These are phyloP conservation scores for Phytophthora sansomeana DNA, from an alignment of 352 stramenopile genomes.

Conservation along the genomic window DNA sequence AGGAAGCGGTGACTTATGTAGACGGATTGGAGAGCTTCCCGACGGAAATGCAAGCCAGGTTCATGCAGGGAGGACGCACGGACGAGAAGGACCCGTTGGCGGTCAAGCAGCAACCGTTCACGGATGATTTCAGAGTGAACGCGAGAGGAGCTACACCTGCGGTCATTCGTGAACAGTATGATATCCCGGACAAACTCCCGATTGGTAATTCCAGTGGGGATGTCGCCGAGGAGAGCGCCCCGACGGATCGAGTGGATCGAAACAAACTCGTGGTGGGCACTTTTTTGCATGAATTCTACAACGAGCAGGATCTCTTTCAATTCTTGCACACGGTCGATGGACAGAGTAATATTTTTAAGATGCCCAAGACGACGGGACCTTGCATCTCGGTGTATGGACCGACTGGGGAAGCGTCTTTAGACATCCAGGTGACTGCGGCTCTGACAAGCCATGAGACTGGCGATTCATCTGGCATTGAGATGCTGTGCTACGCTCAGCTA, in stretches of 20 bases:
- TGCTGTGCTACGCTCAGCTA: conserved; percentile 70
- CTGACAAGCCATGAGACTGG: conserved; percentile 52
- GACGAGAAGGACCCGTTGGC: conserved; percentile 48
- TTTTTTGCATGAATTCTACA: conserved; percentile 80
- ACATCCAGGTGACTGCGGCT: conserved; percentile 64
- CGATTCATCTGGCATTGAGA: conserved; percentile 45
- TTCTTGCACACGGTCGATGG: conserved; percentile 46
- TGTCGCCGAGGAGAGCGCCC: conserved; percentile 13
- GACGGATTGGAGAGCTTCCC: conserved; percentile 81
- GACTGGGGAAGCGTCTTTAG: conserved; percentile 76
- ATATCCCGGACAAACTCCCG: conserved; percentile 43
- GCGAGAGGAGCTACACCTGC: conserved; percentile 45
- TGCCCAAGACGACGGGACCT: conserved; percentile 48
- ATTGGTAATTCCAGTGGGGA: conserved; percentile 12
- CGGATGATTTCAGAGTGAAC: conserved; percentile 16
- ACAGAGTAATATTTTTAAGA: conserved; percentile 4
- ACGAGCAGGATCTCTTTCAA: conserved; percentile 54
- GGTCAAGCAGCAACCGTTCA: conserved; percentile 34
- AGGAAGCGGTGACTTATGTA: conserved; percentile 59
- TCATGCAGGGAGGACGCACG: conserved; percentile 39
- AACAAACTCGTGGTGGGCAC: conserved; percentile 74
- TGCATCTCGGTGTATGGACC: conserved; percentile 43
- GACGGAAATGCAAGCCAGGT: conserved; percentile 64
- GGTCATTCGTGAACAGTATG: conserved; percentile 67
- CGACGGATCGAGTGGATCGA: conserved; percentile 23